A percentile compares a stretch with the other conserved stretches of the same genome.
Conservation (phyloP, 352 stramenopile species). For the Globisporangium emineosum region DNA sequence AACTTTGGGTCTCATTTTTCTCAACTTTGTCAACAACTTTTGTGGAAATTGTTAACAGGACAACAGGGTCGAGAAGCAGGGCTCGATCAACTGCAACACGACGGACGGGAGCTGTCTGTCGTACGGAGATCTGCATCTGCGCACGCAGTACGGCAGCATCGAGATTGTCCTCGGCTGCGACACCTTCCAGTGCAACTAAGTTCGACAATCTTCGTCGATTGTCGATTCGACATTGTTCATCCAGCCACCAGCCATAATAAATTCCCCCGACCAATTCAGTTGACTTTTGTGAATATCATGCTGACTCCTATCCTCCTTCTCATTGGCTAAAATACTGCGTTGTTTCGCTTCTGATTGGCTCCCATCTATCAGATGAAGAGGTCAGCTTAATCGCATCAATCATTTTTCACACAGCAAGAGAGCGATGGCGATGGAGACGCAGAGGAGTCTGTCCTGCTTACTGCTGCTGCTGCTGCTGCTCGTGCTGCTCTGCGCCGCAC, state of each 20-base stretch:
- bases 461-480: neutral
- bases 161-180: conserved; percentile 71
- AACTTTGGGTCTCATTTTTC: neutral
- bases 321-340: neutral
- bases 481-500: neutral
- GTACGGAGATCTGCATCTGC: conserved; percentile 61
- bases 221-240: neutral
- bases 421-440: neutral
- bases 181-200: conserved; percentile 54
- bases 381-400: neutral
- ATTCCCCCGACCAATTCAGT: neutral
- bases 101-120: conserved; percentile 52
- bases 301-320: neutral
- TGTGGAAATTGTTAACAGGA: conserved; percentile 2
- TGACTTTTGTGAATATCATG: neutral
- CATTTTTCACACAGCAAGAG: neutral
- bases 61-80: conserved; percentile 39
- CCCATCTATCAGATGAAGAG: neutral
- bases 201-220: neutral
- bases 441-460: neutral
- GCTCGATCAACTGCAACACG: conserved; percentile 66
- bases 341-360: neutral
- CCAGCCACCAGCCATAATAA: neutral
- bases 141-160: conserved; percentile 55
- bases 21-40: neutral